Conservation (phyloP, 139 green algal genomes). For the Chlamydomonas schloesseri region DNA sequence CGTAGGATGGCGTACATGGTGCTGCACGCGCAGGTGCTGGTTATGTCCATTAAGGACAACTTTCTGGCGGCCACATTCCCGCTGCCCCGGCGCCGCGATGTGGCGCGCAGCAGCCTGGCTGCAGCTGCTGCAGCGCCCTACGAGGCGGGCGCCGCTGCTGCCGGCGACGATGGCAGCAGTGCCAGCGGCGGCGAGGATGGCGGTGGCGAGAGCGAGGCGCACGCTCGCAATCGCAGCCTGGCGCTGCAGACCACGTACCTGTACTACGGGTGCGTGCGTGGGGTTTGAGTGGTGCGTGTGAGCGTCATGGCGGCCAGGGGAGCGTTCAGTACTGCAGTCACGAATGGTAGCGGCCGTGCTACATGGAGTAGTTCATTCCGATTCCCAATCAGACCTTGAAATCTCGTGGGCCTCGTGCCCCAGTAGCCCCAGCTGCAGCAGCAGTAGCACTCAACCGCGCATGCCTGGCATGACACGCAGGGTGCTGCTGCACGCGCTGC, state of each 20-base stretch:
- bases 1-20: too few species aligned
- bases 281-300: too few species aligned
- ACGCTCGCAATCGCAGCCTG: background rate
- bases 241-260: background rate
- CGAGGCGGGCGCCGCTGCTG: background rate
- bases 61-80: background rate
- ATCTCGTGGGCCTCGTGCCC: too few species aligned
- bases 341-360: too few species aligned
- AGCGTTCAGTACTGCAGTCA: too few species aligned
- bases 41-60: background rate
- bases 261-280: slow-evolving; percentile 3
- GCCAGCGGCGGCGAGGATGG: too few species aligned
- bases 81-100: background rate
- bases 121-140: background rate
- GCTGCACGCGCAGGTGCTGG: background rate
- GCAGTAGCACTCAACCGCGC: too few species aligned
- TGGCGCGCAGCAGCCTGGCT: background rate
- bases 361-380: too few species aligned
- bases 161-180: background rate
- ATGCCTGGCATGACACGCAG: background rate
- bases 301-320: too few species aligned
- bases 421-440: too few species aligned
- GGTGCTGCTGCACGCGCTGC: slow-evolving; percentile 1
- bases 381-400: too few species aligned
- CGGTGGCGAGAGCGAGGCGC: background rate